Conservation (phyloP, 495 filamentous ascomycete genomes). For the Neurospora terricola region DNA sequence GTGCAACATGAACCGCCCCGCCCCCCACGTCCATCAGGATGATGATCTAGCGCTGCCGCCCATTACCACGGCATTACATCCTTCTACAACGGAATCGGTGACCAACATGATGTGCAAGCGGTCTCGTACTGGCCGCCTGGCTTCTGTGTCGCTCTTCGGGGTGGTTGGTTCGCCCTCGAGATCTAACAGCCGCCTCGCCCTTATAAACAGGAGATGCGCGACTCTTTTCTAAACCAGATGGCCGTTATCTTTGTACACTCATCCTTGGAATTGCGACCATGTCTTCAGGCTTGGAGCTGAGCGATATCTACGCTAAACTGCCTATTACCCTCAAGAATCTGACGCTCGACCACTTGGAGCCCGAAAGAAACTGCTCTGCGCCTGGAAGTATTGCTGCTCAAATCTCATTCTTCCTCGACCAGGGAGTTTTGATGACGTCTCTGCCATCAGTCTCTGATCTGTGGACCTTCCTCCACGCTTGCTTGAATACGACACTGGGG, state of each 20-base stretch:
- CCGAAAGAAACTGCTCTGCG: not conserved
- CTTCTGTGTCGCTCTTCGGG: not conserved
- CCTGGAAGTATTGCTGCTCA: not conserved
- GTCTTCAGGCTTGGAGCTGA: not conserved
- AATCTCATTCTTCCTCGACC: not conserved
- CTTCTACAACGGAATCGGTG: not conserved
- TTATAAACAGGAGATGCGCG: not conserved
- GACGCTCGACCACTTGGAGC: not conserved
- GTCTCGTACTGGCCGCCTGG: not conserved
- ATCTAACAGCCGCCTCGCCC: not conserved
- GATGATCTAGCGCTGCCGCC: too few relatives aligned
- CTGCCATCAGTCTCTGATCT: too few relatives aligned
- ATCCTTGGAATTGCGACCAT: not conserved
- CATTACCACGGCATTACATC: not conserved
- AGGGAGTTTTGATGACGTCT: not conserved
- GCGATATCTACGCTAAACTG: not conserved
- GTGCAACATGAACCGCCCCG: not conserved
- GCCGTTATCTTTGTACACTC: fast-evolving
- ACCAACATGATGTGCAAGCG: not conserved
- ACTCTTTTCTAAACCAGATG: not conserved
- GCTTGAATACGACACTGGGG: too few relatives aligned
- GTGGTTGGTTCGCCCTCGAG: not conserved
- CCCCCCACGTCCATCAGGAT: not conserved
- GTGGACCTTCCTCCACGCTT: too few relatives aligned
- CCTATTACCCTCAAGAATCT: fast-evolving